Evolutionary conservation across 2,329 filamentous ascomycete genomes (phyloP), one percentile per base, ranked within the genome.

Genomic region (Xylariaceae sp.): DNA sequence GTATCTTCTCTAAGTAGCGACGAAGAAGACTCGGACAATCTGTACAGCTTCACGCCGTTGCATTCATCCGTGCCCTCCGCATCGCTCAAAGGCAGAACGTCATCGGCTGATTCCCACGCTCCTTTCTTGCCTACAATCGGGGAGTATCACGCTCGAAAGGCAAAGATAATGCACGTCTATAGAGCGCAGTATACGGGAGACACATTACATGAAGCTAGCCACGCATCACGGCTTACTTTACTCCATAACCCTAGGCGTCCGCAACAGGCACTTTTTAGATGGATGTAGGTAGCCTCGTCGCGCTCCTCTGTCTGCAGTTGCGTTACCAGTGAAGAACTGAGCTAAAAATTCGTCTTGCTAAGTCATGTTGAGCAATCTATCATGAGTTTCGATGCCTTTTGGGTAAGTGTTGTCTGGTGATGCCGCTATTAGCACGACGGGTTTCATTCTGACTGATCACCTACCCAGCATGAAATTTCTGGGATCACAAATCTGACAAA

Each of bases 341-440:
- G 17, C 47, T 54, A 36, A 52, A 40, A 37, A 10, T 8, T 10
- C 6, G n/a, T n/a, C n/a, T n/a, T n/a, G n/a, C 10, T 11, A 46
- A 54, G 49, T 42, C 52, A 73, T 48, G 47, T 72, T 17, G 61
- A 60, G 2, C 69, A 72, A 46, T 55, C 63, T 2, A 58, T 65
- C 4, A 66, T 73, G 65, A 69, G 65, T 44, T 67, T 73, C 50
- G 67, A 73, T 8, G 64, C 67, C 3, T 64, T 73, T 19, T 69
- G 67, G 56, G 67, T 71, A 58, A n/a, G n/a, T 27, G 49, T 36
- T 33, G 20, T 19, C 6, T 5, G 41, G 50, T 33, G 27, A 6
- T n/a, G 3, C 20, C 36, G 8, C 36, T n/a, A n/a, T n/a, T n/a
- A n/a, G n/a, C n/a, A n/a, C n/a, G n/a, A 25, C 16, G 12, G 7